Base-by-base conservation (phyloP, 306 rosid species). In the Acacia melanoxylon region DNA sequence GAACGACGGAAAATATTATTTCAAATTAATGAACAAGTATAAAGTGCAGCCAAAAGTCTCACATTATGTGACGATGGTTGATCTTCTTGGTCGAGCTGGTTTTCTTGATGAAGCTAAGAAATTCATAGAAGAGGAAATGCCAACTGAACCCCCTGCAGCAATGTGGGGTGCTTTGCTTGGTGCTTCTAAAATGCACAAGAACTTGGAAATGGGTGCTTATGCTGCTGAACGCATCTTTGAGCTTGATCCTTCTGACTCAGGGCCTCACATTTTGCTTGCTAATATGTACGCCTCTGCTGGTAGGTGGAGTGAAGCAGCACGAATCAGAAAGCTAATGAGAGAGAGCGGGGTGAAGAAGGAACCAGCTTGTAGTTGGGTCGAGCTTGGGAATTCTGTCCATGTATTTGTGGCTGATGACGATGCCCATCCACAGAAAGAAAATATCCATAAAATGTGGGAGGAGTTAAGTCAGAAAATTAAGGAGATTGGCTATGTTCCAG, bases 41-140 rank as follows among this genome's bases (percentile, higher is more conserved):
- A 72, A 82, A 15, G 41, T 85, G n/a, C 83, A 82, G 86, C 86
- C 83, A n/a, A 76, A 73, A 67, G 81, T 77, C n/a, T 79, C 88
- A 15, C 90, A 87, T 70, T 85, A 85, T 46, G 75, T 72, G 4
- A 80, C 83, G 15, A 72, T 87, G 37, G 90, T 87, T 44, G 90
- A 87, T 78, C 90, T 87, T 80, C 85, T 87, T 68, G 88, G 90
- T 51, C 88, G 90, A 80, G 88, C 85, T 52, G 90, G 90, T 66
- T 84, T 87, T 73, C 88, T 87, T 85, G 81, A 87, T 73, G 81
- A 74, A 65, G 90, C 90, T 16, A 87, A 59, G 85, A 80, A 59
- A 63, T 85, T 85, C 87, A 85, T 87, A 31, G 88, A 83, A 77
- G 74, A 68, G 69, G 74, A 68, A 72, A 85, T 87, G 81, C 81